These are phyloP conservation scores for Ascochyta rabiei DNA, from an alignment of 2,329 filamentous ascomycete genomes.

Conservation along the genomic window DNA sequence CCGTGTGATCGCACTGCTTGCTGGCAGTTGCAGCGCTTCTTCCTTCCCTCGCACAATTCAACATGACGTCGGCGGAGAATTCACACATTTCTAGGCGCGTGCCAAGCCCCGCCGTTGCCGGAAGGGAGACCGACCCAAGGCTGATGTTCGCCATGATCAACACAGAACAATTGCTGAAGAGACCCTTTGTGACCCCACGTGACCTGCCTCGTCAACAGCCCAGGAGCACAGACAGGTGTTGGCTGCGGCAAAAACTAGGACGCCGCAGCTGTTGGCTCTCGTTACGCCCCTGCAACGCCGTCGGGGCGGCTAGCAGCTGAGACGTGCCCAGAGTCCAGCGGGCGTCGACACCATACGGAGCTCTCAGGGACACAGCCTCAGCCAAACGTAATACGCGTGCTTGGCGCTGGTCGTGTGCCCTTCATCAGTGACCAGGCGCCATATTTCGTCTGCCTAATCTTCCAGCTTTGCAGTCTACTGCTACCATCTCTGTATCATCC, in stretches of 20 bases:
- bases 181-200: background rate
- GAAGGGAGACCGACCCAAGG: conserved; percentile 1
- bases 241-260: background rate
- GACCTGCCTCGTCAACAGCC: background rate
- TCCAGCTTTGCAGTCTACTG: background rate
- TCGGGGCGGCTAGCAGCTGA: conserved; percentile 13
- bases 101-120: conserved; percentile 7
- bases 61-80: conserved; percentile 24
- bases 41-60: background rate
- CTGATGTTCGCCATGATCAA: background rate
- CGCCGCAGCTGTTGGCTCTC: conserved; percentile 6
- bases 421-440: conserved; percentile 8
- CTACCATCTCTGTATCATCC: background rate
- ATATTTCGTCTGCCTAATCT: background rate
- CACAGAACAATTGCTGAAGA: background rate
- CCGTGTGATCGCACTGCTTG: background rate
- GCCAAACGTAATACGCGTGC: conserved; percentile 6
- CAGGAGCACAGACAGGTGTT: no score
- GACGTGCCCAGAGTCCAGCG: conserved; percentile 16
- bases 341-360: conserved; percentile 9
- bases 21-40: background rate
- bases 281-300: conserved; percentile 6
- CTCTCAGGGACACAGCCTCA: conserved; percentile 13
- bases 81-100: conserved; percentile 9
- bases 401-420: conserved; percentile 15